A percentile compares a stretch with the other conserved stretches of the same genome.
Evolutionary conservation across 73 alveolate genomes (phyloP).

Genomic region (Paramecium pentaurelia): DNA sequence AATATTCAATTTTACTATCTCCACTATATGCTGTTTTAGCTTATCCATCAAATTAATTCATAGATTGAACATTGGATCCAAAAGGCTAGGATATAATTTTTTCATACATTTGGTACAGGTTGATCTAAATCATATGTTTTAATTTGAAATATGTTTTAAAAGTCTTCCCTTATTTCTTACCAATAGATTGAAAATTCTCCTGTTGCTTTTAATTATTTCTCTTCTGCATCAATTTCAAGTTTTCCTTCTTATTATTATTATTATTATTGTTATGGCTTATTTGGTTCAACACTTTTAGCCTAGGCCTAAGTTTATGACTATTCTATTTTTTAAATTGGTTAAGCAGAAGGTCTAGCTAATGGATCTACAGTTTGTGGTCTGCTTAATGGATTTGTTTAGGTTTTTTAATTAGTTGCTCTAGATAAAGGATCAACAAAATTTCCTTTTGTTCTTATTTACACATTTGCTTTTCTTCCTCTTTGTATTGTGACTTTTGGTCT

Average conservation of each 20-base stretch:
- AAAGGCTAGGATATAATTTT: conserved; percentile 41
- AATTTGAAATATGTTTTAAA: conserved; percentile 9
- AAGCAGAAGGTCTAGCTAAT: conserved; percentile 30
- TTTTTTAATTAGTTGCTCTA: not conserved
- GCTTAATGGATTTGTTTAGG: conserved; percentile 42
- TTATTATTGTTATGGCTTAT: not conserved
- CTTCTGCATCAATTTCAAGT: not conserved
- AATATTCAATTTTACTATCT: conserved; percentile 37
- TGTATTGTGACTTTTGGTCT: conserved; percentile 34
- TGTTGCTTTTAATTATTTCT: not conserved
- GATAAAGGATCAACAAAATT: conserved; percentile 61
- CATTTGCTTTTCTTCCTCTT: conserved; percentile 27
- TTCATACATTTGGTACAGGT: conserved; percentile 15
- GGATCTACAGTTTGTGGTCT: conserved; percentile 45
- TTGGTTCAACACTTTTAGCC: conserved; percentile 24
- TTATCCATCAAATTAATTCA: conserved; percentile 29
- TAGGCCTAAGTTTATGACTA: not conserved
- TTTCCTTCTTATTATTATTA: not conserved
- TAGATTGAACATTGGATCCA: not conserved
- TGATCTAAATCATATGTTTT: conserved; percentile 34
- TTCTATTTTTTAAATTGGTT: not conserved
- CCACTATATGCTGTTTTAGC: conserved; percentile 46
- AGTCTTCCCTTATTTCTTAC: conserved; percentile 52
- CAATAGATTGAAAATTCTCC: conserved; percentile 22
- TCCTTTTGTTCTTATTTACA: conserved; percentile 55